Base-by-base conservation (phyloP, 768 basidiomycete genomes). In the Pisolithus tinctorius region DNA sequence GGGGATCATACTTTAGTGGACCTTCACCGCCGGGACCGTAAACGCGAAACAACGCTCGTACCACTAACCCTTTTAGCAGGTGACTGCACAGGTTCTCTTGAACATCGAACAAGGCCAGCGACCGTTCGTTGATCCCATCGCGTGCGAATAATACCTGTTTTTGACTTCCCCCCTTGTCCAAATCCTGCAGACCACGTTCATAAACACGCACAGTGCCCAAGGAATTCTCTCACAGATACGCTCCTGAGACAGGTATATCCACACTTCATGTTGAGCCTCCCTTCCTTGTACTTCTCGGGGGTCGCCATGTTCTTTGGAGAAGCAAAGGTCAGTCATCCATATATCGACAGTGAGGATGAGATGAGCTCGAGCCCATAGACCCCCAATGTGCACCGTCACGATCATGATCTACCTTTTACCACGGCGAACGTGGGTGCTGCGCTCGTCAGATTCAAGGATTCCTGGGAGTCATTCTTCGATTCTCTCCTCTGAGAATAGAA, bases 221-320 rank as follows among this genome's bases (percentile, higher is more conserved):
- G 62, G 34, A 52, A 66, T 56, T 64, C 70, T 45, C 25, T 61
- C 17, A 31, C 62, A n/a, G 73, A 73, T 37, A 71, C 66, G 1
- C 39, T 78, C 16, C 71, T 74, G 0, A 67, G 76, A 23, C 73
- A 76, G 55, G 26, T 66, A 0, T 80, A 79, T 57, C 64, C 77
- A 41, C 64, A 69, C 43, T 42, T 69, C 25, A 77, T 90, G 7
- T 73, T 90, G n/a, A 78, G 82, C 13, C 75, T 91, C n/a, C 89
- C 88, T 1, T 78, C 84, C 0, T 71, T 89, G 59, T 91, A 91
- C 61, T 91, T 89, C 65, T 78, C 83, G 3, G 82, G 88, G 3
- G 88, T 91, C 23, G 78, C 85, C 2, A 76, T 80, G 45, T 78
- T 89, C 27, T 89, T 88, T 55, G 78, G 84, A 57, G 86, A 88